Evolutionary conservation across 83 land plant genomes (phyloP).

Genomic region (Picea abies): DNA sequence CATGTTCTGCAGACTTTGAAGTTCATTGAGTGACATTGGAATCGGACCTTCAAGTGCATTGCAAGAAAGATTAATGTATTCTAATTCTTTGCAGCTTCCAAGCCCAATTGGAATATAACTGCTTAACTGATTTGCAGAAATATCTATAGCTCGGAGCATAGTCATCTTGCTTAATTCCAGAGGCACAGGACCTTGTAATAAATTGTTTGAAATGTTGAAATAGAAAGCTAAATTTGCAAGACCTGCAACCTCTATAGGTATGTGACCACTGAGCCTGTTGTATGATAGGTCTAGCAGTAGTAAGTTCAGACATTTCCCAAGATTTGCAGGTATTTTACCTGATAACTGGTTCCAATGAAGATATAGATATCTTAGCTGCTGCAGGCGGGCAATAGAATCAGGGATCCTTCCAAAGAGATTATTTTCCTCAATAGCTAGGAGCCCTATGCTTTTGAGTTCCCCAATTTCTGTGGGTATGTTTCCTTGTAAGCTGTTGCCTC

Average conservation of each 20-base stretch:
- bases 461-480: constrained; percentile 36
- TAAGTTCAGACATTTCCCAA: not conserved
- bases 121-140: too few species aligned
- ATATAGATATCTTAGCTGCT: not conserved
- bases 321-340: not conserved
- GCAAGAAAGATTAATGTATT: too few species aligned
- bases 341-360: not conserved
- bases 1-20: too few species aligned
- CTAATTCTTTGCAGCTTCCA: too few species aligned
- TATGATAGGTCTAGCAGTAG: not conserved
- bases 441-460: constrained; percentile 24
- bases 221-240: too few species aligned
- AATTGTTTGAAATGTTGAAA: too few species aligned
- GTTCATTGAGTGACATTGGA: too few species aligned
- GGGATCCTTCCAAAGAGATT: constrained; percentile 46
- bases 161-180: not conserved
- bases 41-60: too few species aligned
- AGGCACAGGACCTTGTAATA: too few species aligned
- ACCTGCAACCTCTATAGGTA: not conserved
- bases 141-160: not conserved
- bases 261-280: not conserved
- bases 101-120: too few species aligned
- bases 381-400: not conserved
- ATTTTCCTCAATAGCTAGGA: constrained; percentile 27
- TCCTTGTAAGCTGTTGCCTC: constrained; percentile 37